phyloP scores from a whole-genome alignment of 2,329 filamentous ascomycete species.

The Pestalotiopsis sp. region DNA sequence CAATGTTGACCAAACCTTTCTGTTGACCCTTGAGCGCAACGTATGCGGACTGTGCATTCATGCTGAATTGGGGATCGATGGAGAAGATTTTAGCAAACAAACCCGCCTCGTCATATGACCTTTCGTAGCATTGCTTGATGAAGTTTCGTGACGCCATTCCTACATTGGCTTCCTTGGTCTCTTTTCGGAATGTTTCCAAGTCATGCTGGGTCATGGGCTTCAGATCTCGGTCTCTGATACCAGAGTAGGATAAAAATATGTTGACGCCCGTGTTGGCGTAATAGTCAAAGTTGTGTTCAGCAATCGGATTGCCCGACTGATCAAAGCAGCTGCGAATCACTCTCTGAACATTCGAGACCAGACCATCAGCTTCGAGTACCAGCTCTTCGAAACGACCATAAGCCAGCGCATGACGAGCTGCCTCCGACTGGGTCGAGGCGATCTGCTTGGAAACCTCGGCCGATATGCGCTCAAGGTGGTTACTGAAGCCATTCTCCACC shows the following conservation, averaged over 20 bases:
- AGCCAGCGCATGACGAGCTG: conserved; percentile 58
- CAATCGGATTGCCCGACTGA: conserved; percentile 45
- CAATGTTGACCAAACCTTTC: conserved; percentile 52
- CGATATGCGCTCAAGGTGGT: conserved; percentile 52
- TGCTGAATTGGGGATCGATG: conserved; percentile 54
- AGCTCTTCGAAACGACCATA: conserved; percentile 62
- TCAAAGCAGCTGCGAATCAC: conserved; percentile 54
- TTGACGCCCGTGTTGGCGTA: conserved; percentile 55
- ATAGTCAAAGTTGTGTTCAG: conserved; percentile 46
- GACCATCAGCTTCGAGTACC: conserved; percentile 54
- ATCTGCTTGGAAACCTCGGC: conserved; percentile 57
- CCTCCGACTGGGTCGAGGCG: conserved; percentile 55
- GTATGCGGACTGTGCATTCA: conserved; percentile 50
- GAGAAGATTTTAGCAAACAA: conserved; percentile 57
- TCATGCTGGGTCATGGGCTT: conserved; percentile 54
- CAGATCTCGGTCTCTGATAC: conserved; percentile 53
- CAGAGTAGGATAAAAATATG: conserved; percentile 54
- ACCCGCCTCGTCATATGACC: conserved; percentile 53
- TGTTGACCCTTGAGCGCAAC: conserved; percentile 48
- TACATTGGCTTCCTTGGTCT: conserved; percentile 46
- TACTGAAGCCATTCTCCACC: conserved; percentile 57
- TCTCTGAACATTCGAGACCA: conserved; percentile 57
- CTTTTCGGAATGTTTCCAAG: conserved; percentile 53
- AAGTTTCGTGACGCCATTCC: conserved; percentile 59
- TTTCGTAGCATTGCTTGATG: conserved; percentile 61